These are phyloP conservation scores for Ogataea wickerhamii DNA, from an alignment of 805 yeast species.

Conservation along the genomic window DNA sequence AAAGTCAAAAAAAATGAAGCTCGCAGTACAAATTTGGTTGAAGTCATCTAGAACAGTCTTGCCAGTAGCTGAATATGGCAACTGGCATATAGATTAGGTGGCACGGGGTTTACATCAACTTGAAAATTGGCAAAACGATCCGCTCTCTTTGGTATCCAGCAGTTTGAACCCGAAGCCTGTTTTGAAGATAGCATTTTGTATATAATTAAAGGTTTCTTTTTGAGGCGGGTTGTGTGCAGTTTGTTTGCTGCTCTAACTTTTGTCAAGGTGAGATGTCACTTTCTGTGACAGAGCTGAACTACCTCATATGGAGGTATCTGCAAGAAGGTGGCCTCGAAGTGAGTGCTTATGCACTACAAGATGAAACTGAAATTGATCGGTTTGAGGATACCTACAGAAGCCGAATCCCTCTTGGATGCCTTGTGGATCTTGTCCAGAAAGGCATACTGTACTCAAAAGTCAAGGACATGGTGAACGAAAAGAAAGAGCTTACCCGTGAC, in stretches of 20 bases:
- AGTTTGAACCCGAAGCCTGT: no score
- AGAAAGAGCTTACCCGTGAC: constrained; percentile 16
- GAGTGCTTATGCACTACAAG: constrained; percentile 75
- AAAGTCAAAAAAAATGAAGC: no score
- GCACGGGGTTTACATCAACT: background rate
- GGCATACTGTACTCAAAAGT: constrained; percentile 78
- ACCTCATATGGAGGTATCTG: constrained; percentile 86
- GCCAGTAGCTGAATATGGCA: background rate
- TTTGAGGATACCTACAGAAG: constrained; percentile 49
- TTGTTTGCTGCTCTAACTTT: constrained; percentile 6
- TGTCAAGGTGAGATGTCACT: constrained; percentile 54
- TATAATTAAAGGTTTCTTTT: background rate
- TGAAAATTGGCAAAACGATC: background rate
- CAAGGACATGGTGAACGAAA: constrained; percentile 46
- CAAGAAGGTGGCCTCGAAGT: constrained; percentile 81
- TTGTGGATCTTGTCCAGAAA: constrained; percentile 79
- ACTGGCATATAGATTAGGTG: background rate
- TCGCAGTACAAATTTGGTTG: background rate
- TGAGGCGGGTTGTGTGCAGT: constrained; percentile 4
- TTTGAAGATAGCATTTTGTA: background rate
- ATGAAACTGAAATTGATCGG: constrained; percentile 60
- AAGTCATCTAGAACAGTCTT: no score
- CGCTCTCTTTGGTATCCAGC: no score
- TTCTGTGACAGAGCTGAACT: constrained; percentile 80
- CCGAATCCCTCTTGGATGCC: constrained; percentile 69